Percentiles rank a stretch among this genome's conserved stretches.
These are phyloP conservation scores for Ophiostoma pallidulum DNA, from an alignment of 2,329 filamentous ascomycete species.

Conservation along the genomic window DNA sequence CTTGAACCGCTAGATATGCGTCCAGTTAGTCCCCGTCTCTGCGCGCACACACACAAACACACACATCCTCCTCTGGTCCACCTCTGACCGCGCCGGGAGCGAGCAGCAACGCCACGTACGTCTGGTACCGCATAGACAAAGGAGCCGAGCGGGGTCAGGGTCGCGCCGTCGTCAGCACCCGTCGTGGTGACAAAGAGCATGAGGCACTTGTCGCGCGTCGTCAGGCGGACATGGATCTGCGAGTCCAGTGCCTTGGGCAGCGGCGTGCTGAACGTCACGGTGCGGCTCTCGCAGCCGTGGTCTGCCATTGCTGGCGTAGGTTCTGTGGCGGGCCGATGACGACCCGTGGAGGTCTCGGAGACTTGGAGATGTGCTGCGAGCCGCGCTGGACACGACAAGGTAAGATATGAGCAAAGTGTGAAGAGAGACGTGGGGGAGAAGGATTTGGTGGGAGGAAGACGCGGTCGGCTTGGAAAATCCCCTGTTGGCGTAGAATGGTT, in stretches of 20 bases:
- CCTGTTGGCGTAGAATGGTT: no score
- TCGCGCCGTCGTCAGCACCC: conserved; percentile 28
- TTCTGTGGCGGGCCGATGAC: neutral
- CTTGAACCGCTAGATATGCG: conserved; percentile 35
- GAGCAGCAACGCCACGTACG: conserved; percentile 40
- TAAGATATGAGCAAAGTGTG: no score
- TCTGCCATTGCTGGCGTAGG: neutral
- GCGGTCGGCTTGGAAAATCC: no score
- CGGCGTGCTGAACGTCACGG: conserved; percentile 46
- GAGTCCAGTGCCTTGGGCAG: conserved; percentile 52
- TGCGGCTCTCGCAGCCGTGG: conserved; percentile 5
- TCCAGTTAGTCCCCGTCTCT: neutral
- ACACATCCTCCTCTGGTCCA: no score
- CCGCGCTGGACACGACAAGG: no score
- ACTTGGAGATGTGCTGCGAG: neutral
- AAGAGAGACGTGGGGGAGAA: no score
- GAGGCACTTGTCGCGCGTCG: conserved; percentile 47
- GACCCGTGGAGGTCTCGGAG: neutral
- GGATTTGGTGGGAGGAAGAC: no score
- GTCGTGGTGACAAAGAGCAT: conserved; percentile 54
- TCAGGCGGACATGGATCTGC: conserved; percentile 51
- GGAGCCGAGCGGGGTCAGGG: conserved; percentile 60
- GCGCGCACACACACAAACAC: no score
- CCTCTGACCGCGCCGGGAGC: no score
- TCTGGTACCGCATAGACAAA: conserved; percentile 92